Evolutionary conservation across 352 stramenopile genomes (phyloP).

Genomic region (Phytophthora tentaculata): DNA sequence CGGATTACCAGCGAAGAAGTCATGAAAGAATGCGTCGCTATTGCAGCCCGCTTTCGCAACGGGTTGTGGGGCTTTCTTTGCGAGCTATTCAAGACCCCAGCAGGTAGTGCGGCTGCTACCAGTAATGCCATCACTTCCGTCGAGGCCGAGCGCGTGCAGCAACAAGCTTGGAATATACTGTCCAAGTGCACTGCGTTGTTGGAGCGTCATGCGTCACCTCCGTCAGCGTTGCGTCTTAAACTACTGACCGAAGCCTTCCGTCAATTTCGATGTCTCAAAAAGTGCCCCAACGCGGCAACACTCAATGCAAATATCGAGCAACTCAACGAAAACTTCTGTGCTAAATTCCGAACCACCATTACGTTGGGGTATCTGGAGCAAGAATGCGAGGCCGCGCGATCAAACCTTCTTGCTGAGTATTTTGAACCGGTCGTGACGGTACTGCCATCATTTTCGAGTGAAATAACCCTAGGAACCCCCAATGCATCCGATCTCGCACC

Average conservation of each 20-base stretch:
- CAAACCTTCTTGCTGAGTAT: constrained; percentile 65
- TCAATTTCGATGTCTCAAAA: constrained; percentile 69
- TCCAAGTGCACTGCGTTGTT: constrained; percentile 58
- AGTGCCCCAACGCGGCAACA: constrained; percentile 63
- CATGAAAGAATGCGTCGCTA: constrained; percentile 59
- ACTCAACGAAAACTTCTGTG: constrained; percentile 71
- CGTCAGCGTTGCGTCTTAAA: constrained; percentile 47
- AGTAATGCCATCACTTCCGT: constrained; percentile 54
- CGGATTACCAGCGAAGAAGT: constrained; percentile 35
- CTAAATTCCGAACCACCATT: constrained; percentile 65
- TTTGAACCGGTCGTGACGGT: constrained; percentile 57
- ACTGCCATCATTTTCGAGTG: constrained; percentile 47
- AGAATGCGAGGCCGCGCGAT: constrained; percentile 39
- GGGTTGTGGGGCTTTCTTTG: constrained; percentile 79
- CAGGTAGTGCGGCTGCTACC: constrained; percentile 26
- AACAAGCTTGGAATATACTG: constrained; percentile 65
- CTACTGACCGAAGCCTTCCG: constrained; percentile 73
- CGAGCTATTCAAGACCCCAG: constrained; percentile 70
- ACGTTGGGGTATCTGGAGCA: constrained; percentile 64
- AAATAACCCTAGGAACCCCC: constrained; percentile 18
- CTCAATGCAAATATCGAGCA: constrained; percentile 73
- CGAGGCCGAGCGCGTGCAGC: constrained; percentile 72
- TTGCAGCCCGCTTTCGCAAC: constrained; percentile 71
- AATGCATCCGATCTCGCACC: not conserved
- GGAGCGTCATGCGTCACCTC: constrained; percentile 50